phyloP scores from a whole-genome alignment of 352 stramenopile species.

The Phytophthora crassamura region DNA sequence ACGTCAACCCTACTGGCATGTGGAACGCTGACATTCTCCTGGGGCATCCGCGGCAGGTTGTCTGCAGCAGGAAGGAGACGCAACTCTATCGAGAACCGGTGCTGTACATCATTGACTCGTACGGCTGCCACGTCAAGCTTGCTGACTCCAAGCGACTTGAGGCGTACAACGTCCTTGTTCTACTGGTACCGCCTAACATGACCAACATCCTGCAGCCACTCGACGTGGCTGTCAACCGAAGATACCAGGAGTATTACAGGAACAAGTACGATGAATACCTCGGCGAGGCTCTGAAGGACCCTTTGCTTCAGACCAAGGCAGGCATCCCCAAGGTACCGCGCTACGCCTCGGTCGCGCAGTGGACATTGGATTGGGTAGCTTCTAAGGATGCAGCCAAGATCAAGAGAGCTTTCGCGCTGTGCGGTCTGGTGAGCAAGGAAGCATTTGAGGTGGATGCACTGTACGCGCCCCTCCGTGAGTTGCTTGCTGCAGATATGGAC shows the following conservation, averaged over 20 bases:
- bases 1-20: slow-evolving; percentile 19
- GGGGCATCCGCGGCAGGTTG: background rate
- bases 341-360: slow-evolving; percentile 2
- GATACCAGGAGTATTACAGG: slow-evolving; percentile 19
- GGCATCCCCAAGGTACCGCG: slow-evolving; percentile 9
- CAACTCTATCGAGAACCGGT: slow-evolving; percentile 14
- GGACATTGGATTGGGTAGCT: slow-evolving; percentile 5
- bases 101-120: slow-evolving; percentile 19
- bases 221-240: slow-evolving; percentile 13
- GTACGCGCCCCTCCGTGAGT: background rate
- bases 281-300: background rate
- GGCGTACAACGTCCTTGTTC: slow-evolving; percentile 13
- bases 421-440: background rate
- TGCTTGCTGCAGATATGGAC: background rate
- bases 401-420: background rate
- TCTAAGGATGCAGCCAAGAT: background rate
- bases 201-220: slow-evolving; percentile 14
- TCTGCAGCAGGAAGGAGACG: slow-evolving; percentile 5
- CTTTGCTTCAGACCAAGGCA: slow-evolving; percentile 4
- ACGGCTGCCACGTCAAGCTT: slow-evolving; percentile 16
- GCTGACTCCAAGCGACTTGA: background rate
- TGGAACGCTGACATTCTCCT: slow-evolving; percentile 7
- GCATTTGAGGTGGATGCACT: background rate
- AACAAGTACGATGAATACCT: slow-evolving; percentile 10
- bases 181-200: slow-evolving; percentile 12